Conservation (phyloP, 805 yeast species). For the Metschnikowia kunwiensis region DNA sequence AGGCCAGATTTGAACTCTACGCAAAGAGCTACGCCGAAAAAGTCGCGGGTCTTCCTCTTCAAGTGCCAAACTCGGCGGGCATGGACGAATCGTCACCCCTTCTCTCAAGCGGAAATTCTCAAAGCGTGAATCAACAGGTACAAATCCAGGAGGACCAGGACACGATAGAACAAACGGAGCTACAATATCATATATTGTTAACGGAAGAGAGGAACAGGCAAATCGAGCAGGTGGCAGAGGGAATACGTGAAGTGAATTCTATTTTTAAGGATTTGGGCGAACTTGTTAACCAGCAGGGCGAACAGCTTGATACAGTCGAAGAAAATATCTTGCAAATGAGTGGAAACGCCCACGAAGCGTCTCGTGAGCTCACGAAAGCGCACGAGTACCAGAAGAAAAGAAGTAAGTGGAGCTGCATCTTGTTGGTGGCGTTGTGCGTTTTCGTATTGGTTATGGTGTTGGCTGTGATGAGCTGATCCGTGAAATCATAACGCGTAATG, state of each 20-base stretch:
- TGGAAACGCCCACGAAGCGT: conserved; percentile 65
- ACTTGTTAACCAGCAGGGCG: conserved; percentile 81
- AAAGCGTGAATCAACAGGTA: conserved; percentile 25
- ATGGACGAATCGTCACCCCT: conserved; percentile 39
- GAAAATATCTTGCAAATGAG: conserved; percentile 67
- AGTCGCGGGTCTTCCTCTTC: conserved; percentile 20
- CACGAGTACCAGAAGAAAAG: conserved; percentile 67
- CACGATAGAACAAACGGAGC: conserved; percentile 43
- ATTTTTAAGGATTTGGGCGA: conserved; percentile 79
- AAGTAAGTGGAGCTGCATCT: conserved; percentile 70
- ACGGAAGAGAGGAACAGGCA: conserved; percentile 74
- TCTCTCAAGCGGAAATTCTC: conserved; percentile 17
- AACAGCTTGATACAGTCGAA: conserved; percentile 78
- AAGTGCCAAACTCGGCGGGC: background rate
- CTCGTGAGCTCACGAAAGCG: conserved; percentile 68
- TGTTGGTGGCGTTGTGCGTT: conserved; percentile 56
- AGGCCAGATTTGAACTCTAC: conserved; percentile 40
- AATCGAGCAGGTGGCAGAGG: conserved; percentile 67
- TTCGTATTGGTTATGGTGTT: conserved; percentile 57
- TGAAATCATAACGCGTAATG: no score
- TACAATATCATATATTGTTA: conserved; percentile 60
- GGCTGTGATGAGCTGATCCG: conserved; percentile 45
- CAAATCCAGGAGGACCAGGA: conserved; percentile 36
- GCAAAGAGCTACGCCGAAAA: conserved; percentile 50
- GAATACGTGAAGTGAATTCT: conserved; percentile 80